Evolutionary conservation across 2,329 filamentous ascomycete genomes (phyloP), one percentile per base, ranked within the genome.

Genomic region (Pseudogymnoascus sp.): DNA sequence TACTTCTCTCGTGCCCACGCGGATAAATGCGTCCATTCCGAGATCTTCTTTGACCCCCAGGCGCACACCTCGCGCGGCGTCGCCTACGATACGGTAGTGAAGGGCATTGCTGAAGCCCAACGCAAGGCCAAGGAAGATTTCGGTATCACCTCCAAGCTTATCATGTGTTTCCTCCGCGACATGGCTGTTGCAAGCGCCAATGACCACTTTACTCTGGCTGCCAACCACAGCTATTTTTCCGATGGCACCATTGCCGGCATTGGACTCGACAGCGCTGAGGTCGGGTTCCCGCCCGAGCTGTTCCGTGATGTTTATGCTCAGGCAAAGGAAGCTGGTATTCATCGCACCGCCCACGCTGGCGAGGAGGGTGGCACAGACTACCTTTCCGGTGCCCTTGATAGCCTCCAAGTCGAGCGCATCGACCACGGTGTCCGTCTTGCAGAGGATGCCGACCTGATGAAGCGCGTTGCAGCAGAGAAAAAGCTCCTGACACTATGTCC

Each of bases 41-140:
- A 93, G 74, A 81, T 91, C 67, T 93, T 91, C 77, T 92, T 93
- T 76, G 90, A 93, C 72, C 89, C 89, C 1, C 89, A 93, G 74
- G 88, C 87, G 1, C 90, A 93, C 73, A 82, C 84, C 4, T 76
- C 75, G 11, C 82, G 88, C 17, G 86, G 86, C 4, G 76, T 93
- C 3, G 68, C 79, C 7, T 88, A 90, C 71, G 76, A 80, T 15
- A 87, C 83, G 1, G 81, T 92, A 21, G 79, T 91, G 3, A 72
- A 74, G 2, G 90, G 89, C 2, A 85, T 91, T 68, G 77, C 76
- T 0, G 78, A 79, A 1, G 89, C 87, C 1, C 82, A 86, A 68
- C 71, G 75, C 62, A 80, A 83, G 21, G 89, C 89, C 1, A 77
- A 84, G 69, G 73, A 72, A 59, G 83, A 89, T 64, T 78, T 89